These are phyloP conservation scores for Tetracladium setigerum DNA, from an alignment of 495 filamentous ascomycete species.

Conservation along the genomic window DNA sequence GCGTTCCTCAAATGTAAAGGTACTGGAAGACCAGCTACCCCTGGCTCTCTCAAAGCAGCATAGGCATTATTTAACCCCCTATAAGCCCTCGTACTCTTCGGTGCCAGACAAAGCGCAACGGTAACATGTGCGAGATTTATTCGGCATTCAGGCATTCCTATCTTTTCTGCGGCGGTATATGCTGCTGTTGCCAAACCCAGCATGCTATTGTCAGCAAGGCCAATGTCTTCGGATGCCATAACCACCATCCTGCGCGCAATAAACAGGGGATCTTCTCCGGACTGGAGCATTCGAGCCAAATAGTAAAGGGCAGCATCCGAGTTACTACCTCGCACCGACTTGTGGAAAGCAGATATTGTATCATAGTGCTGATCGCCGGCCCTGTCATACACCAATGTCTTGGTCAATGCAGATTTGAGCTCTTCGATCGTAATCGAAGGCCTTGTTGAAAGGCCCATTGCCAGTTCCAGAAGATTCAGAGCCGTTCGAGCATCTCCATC, in stretches of 20 bases:
- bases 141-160: conserved; percentile 89
- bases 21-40: conserved; percentile 68
- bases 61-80: conserved; percentile 72
- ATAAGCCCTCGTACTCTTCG: conserved; percentile 83
- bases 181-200: conserved; percentile 76
- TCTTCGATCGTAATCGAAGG: conserved; percentile 47
- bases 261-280: conserved; percentile 88
- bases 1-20: conserved; percentile 88
- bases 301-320: conserved; percentile 89
- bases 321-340: conserved; percentile 81
- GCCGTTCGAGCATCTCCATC: conserved; percentile 91
- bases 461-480: conserved; percentile 85
- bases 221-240: conserved; percentile 86
- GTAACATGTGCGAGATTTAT: conserved; percentile 86
- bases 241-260: conserved; percentile 89
- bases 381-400: conserved; percentile 89
- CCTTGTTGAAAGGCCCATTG: conserved; percentile 48
- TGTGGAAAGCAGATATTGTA: conserved; percentile 94
- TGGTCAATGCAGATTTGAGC: conserved; percentile 74
- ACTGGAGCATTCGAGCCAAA: conserved; percentile 90
- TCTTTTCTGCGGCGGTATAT: conserved; percentile 76
- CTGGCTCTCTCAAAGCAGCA: conserved; percentile 66
- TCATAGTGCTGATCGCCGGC: conserved; percentile 95
- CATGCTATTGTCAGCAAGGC: conserved; percentile 82
- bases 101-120: conserved; percentile 72